Evolutionary conservation across 164 flowering plant genomes (phyloP).

Genomic region (Umbellularia californica): DNA sequence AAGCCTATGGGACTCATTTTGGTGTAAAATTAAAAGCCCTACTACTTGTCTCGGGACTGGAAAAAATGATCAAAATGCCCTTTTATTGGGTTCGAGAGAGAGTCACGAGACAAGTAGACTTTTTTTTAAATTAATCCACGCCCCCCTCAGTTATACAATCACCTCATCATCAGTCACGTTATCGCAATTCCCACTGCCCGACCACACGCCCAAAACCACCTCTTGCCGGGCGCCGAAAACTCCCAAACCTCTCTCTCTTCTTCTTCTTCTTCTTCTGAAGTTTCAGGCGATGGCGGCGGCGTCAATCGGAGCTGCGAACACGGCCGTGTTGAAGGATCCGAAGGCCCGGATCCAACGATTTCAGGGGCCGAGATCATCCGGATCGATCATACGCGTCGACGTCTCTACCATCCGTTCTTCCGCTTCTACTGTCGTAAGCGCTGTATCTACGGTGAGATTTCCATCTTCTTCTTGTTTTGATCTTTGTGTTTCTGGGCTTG

Average conservation of each 20-base stretch:
- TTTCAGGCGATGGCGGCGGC: constrained; percentile 43
- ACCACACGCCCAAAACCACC: background rate
- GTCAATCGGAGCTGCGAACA: constrained; percentile 53
- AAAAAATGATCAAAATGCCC: no score
- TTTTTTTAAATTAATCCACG: no score
- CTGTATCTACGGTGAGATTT: constrained; percentile 56
- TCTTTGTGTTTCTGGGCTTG: background rate
- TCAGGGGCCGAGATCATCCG: constrained; percentile 47
- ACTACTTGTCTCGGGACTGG: no score
- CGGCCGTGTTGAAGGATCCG: constrained; percentile 37
- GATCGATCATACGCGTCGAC: constrained; percentile 8
- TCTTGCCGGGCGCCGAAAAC: background rate
- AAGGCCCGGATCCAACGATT: constrained; percentile 44
- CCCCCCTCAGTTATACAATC: no score
- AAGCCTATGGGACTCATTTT: no score
- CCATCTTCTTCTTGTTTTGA: background rate
- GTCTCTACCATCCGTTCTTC: constrained; percentile 19
- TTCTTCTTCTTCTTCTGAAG: background rate
- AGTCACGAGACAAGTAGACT: no score
- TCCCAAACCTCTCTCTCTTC: background rate
- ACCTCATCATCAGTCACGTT: no score
- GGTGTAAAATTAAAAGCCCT: no score
- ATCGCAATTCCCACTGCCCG: background rate
- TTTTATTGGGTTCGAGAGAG: no score
- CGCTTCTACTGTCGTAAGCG: constrained; percentile 33